A percentile compares a stretch with the other conserved stretches of the same genome.
Conservation (phyloP, 2,329 filamentous ascomycete genomes). For the Diplodia mutila region DNA sequence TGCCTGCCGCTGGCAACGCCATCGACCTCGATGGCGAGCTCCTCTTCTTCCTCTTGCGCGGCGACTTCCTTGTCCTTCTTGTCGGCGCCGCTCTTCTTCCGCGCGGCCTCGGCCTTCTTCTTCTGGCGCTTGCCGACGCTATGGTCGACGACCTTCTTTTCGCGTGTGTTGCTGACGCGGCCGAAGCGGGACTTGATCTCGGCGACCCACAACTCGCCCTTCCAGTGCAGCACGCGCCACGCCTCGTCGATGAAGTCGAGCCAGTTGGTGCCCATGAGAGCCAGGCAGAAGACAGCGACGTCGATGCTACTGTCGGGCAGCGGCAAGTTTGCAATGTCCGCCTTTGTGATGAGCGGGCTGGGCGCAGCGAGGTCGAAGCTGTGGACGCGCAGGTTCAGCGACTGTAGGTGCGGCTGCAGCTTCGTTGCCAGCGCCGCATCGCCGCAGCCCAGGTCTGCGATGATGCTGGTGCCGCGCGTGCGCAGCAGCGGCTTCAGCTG, state of each 20-base stretch:
- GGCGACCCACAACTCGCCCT: constrained; percentile 94
- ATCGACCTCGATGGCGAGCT: constrained; percentile 67
- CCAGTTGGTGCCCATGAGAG: constrained; percentile 99
- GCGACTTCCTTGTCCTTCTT: constrained; percentile 55
- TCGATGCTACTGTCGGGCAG: constrained; percentile 76
- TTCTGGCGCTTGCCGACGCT: constrained; percentile 67
- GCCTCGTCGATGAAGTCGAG: constrained; percentile 95
- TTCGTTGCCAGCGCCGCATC: constrained; percentile 79
- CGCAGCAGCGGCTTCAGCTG: constrained; percentile 65
- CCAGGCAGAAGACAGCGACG: constrained; percentile 91
- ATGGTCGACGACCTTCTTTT: constrained; percentile 62
- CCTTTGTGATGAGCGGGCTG: constrained; percentile 75
- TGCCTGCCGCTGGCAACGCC: constrained; percentile 53
- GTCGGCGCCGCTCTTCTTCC: constrained; percentile 48
- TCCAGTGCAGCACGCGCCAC: constrained; percentile 86
- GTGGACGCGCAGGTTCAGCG: constrained; percentile 72
- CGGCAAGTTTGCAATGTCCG: constrained; percentile 86
- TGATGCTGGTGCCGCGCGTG: constrained; percentile 68
- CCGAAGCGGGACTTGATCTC: constrained; percentile 96
- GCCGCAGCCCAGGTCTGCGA: constrained; percentile 92
- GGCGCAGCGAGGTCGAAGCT: constrained; percentile 88
- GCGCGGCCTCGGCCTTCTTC: constrained; percentile 53
- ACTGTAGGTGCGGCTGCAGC: constrained; percentile 65
- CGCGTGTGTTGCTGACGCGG: constrained; percentile 54
- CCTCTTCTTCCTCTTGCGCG: constrained; percentile 59